Evolutionary conservation across 2,329 filamentous ascomycete genomes (phyloP), one percentile per base, ranked within the genome.

Genomic region (Paradendryphiella salina): DNA sequence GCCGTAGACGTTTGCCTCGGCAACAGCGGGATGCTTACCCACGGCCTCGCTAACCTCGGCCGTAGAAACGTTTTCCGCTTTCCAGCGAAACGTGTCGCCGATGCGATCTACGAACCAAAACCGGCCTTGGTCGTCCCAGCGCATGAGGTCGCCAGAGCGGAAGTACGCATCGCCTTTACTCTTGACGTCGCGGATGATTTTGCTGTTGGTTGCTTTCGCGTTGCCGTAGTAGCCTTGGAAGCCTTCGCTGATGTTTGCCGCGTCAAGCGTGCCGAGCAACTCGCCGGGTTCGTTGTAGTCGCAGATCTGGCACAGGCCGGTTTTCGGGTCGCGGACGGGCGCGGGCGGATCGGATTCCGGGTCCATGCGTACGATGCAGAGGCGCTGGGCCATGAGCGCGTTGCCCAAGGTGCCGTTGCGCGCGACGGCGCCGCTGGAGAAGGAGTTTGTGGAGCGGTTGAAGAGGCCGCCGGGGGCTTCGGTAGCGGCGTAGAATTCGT

Each of bases 251-350:
- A 89, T 82, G 42, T 72, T 60, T 5, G 39, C 34, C 1, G 69
- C 53, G 26, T 73, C 69, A 14, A 73, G 62, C 13, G 64, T 66
- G 45, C 61, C 68, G n/a, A 92, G 73, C 3, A 92, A 84, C 72
- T 93, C 88, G 10, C 88, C 88, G 1, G 87, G 85, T 31, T 83
- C 77, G 11, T 84, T 81, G 63, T 85, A 86, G 0, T 82, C 73
- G 33, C 80, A 77, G n/a, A 85, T 78, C 17, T 75, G 72, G 1
- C 82, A 88, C 41, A 89, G 85, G 0, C 86, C 86, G 0, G 87
- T 89, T 48, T 78, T 77, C 0, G 82, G 77, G 64, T 89, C 80
- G 13, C 87, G 80, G 35, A 80, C 76, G 34, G 89, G 83, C 21
- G 85, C 83, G 5, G 63, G 59, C 3, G 66, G 55, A 1, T 84